These are phyloP conservation scores for Colletotrichum siamense DNA, from an alignment of 2,329 filamentous ascomycete species.

Conservation along the genomic window DNA sequence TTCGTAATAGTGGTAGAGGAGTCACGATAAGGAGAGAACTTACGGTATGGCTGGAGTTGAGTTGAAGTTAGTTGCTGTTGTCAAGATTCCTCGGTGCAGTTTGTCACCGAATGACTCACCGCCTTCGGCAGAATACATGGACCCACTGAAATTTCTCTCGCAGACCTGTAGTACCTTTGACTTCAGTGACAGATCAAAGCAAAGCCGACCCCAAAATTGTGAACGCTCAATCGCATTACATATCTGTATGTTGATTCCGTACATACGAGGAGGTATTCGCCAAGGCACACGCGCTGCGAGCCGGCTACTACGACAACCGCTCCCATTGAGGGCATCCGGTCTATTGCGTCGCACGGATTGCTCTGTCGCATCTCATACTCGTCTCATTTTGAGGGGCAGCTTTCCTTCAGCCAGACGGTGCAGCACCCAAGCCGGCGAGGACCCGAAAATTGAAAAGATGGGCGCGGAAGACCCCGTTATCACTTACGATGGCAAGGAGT, in stretches of 20 bases:
- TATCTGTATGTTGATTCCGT: constrained; percentile 10
- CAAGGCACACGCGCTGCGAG: constrained; percentile 8
- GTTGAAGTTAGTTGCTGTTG: background rate
- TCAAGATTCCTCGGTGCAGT: background rate
- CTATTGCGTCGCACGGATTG: background rate
- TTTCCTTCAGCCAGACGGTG: background rate
- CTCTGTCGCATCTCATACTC: background rate
- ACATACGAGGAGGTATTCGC: background rate
- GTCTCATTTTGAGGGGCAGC: background rate
- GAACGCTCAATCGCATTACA: background rate
- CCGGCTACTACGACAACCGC: background rate
- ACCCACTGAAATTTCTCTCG: constrained; percentile 25
- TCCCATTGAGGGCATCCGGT: background rate
- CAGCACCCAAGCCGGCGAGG: background rate
- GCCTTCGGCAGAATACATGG: constrained; percentile 17
- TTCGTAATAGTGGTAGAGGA: background rate
- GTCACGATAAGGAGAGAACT: background rate
- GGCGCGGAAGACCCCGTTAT: constrained; percentile 37
- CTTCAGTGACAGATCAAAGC: background rate
- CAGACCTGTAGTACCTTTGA: background rate
- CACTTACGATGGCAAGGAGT: constrained; percentile 51
- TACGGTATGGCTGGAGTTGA: background rate
- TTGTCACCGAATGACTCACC: background rate
- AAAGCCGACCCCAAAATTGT: background rate
- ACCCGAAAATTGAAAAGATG: constrained; percentile 24